Percentiles rank a stretch among this genome's conserved stretches.
These are phyloP conservation scores for Combretum micranthum DNA, from an alignment of 345 rosid species.

Conservation along the genomic window DNA sequence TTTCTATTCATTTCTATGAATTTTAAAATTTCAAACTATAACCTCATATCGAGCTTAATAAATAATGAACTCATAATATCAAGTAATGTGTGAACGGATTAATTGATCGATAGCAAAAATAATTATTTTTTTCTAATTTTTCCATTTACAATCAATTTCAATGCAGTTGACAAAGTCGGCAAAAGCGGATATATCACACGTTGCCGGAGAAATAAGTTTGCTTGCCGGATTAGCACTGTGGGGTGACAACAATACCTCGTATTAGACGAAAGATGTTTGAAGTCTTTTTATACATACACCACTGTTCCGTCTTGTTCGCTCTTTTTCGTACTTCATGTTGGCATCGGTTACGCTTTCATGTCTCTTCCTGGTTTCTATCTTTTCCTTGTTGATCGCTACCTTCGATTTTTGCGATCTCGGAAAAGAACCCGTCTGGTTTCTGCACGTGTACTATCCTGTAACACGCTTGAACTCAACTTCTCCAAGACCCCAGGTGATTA, in stretches of 20 bases:
- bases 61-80: too few relatives aligned
- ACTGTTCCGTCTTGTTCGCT: constrained; percentile 41
- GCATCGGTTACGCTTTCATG: constrained; percentile 31
- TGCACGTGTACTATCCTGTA: constrained; percentile 38
- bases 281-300: constrained; percentile 51
- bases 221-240: constrained; percentile 38
- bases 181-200: constrained; percentile 26
- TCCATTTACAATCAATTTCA: too few relatives aligned
- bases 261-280: constrained; percentile 36
- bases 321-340: constrained; percentile 45
- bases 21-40: too few relatives aligned
- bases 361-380: constrained; percentile 57
- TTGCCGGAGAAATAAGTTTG: constrained; percentile 45
- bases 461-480: constrained; percentile 47
- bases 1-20: too few relatives aligned
- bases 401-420: constrained; percentile 52
- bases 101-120: too few relatives aligned
- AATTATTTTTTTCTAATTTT: too few relatives aligned
- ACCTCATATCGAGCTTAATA: too few relatives aligned
- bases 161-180: constrained; percentile 40
- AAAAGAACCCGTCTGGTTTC: constrained; percentile 27
- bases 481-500: constrained; percentile 33
- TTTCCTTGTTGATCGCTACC: constrained; percentile 43
- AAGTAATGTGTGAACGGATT: too few relatives aligned
- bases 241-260: constrained; percentile 33